Evolutionary conservation across 2,329 filamentous ascomycete genomes (phyloP).

Genomic region (Exophiala calicioides): DNA sequence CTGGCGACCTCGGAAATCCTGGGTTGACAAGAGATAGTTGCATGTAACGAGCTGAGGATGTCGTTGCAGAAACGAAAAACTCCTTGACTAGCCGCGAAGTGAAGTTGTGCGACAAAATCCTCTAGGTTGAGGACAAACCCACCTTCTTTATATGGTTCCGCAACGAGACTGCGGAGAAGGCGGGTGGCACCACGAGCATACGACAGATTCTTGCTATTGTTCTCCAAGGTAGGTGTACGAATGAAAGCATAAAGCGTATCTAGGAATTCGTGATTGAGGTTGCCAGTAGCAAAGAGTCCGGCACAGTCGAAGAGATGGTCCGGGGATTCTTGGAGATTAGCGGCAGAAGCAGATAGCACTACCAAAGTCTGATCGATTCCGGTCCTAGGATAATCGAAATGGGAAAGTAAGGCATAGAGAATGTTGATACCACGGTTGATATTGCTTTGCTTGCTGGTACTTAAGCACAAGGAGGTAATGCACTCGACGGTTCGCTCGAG

Average conservation of each 20-base stretch:
- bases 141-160: conserved; percentile 13
- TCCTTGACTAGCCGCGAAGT: conserved; percentile 20
- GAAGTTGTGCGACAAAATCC: conserved; percentile 19
- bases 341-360: conserved; percentile 26
- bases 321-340: conserved; percentile 21
- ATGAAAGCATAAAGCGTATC: conserved; percentile 24
- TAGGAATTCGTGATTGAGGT: conserved; percentile 16
- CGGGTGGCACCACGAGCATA: conserved; percentile 26
- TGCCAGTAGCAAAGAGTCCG: conserved; percentile 19
- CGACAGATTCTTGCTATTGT: conserved; percentile 20
- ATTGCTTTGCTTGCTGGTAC: conserved; percentile 22
- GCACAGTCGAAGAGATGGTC: conserved; percentile 23
- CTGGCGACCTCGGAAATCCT: conserved; percentile 9
- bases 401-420: conserved; percentile 19
- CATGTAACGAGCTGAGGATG: conserved; percentile 23
- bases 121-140: conserved; percentile 18
- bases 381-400: conserved; percentile 22
- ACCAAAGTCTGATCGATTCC: conserved; percentile 25
- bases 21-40: conserved; percentile 11
- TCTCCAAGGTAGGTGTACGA: conserved; percentile 15
- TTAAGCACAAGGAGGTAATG: conserved; percentile 23
- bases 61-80: conserved; percentile 27
- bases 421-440: conserved; percentile 26
- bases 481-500: conserved; percentile 16
- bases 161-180: conserved; percentile 21